phyloP scores from a whole-genome alignment of 176 grass and related monocot species.

The Secale cereale region DNA sequence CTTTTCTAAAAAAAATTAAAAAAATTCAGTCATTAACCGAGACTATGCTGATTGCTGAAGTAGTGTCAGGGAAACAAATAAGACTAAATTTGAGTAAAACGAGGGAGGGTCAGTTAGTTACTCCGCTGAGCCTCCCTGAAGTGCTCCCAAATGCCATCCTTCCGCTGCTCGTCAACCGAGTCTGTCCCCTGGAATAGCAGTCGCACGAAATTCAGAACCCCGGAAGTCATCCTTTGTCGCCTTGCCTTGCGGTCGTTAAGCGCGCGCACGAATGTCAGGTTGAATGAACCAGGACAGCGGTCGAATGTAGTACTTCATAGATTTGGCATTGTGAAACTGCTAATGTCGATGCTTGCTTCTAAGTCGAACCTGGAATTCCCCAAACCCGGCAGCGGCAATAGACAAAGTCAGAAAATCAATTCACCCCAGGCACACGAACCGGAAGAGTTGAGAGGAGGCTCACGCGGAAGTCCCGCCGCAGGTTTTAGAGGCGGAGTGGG shows the following conservation, averaged over 20 bases:
- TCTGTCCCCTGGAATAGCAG: constrained; percentile 17
- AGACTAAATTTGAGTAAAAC: not conserved
- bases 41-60: too few species aligned
- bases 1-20: too few species aligned
- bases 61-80: too few species aligned
- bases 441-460: not conserved
- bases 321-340: not conserved
- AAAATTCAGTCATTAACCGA: too few species aligned
- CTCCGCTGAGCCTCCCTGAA: constrained; percentile 30
- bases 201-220: not conserved
- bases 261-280: too few species aligned
- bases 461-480: not conserved
- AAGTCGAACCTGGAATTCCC: constrained; percentile 5
- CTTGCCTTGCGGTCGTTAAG: too few species aligned
- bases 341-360: not conserved
- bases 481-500: too few species aligned
- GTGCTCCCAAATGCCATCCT: constrained; percentile 27
- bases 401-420: not conserved
- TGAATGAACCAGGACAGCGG: not conserved
- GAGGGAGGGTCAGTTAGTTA: constrained; percentile 19
- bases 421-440: not conserved
- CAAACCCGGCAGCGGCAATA: not conserved
- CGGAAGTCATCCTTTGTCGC: too few species aligned
- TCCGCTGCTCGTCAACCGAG: not conserved
- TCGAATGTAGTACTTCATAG: not conserved